Evolutionary conservation across 257 asterid genomes (phyloP), one percentile per base, ranked within the genome.

Genomic region (Nicotiana benthamiana): DNA sequence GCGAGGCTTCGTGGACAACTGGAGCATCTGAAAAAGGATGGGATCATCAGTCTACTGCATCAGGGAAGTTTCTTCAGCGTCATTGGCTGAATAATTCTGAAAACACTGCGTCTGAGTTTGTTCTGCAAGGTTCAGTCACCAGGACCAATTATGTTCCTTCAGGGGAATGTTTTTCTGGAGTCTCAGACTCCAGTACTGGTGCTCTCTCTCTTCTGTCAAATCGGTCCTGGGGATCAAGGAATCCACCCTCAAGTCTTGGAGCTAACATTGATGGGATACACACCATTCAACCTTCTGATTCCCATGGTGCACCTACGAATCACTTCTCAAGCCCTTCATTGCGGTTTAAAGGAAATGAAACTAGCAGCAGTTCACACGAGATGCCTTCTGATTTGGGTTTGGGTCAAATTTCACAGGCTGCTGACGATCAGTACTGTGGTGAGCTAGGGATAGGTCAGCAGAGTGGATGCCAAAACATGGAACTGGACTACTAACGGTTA

Each of bases 141-240:
- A 75, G 87, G 85, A 83, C 90, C 20, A 16, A 86, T 79, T 87
- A 82, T 77, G 87, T 80, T 81, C 85, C 95, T 81, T 79, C 92
- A 1, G 90, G 86, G 52, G 88, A 91, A 79, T 82, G 90, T 80
- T 90, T 76, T 80, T 54, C 60, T n/a, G 91, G 90, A 68, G 90
- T 82, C 82, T 84, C 93, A 0, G 90, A 85, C 84, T 89, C 95
- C 87, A 83, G 46, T 40, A 40, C 78, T 82, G 83, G 87, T 86
- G 99, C 97, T 95, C 99, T 90, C 99, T 95, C 97, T 95, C 99
- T 95, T 93, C 98, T 92, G 98, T 95, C 99, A 95, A 95, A 85
- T 77, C 96, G 90, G 75, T 90, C 95, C 62, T 94, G 97, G 97
- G 87, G 80, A 85, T 85, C 95, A 64, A 89, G 92, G 85, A 76